Base-by-base conservation (phyloP, 768 basidiomycete species). In the Mycena galericulata region DNA sequence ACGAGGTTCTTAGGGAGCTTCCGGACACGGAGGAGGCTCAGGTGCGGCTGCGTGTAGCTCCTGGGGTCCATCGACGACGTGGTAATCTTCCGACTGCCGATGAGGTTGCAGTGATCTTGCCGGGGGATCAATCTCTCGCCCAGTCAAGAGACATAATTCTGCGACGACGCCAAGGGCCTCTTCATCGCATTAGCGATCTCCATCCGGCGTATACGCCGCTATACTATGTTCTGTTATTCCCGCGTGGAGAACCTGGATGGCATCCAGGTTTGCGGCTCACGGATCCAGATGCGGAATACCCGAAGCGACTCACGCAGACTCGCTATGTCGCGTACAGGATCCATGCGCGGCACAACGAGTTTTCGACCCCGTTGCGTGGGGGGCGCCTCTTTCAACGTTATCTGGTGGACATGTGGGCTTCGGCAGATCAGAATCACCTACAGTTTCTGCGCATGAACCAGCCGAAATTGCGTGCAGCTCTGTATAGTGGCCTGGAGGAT, bases 311-410 rank as follows among this genome's bases (percentile, higher is more conserved):
- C 3, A 80, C 79, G 0, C 75, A 80, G 22, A 53, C 72, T 0
- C 72, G 74, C 0, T 83, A 75, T 53, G 73, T 75, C 68, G 78
- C 81, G 0, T 80, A n/a, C 62, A 72, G 75, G 0, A 49, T 86
- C 0, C 80, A 83, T 40, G 10, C 53, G 0, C 71, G 79, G 0
- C 47, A n/a, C 0, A 36, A 62, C 4, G 73, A 83, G 32, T 76
- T 75, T 29, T 47, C 65, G 15, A 73, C 75, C 36, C 49, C 85
- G 9, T 78, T 82, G 26, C 76, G 70, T 15, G 80, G 75, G 64
- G 78, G 80, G 0, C 75, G 77, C 8, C 75, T 86, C 0, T 78
- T 86, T 24, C 78, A 82, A 43, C 79, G 82, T 36, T 82, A 81
- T 51, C 22, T 85, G 26, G 81, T 77, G 57, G 80, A 85, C 75